Evolutionary conservation across 148 eudicot species (phyloP).

Genomic region (Cornus florida): DNA sequence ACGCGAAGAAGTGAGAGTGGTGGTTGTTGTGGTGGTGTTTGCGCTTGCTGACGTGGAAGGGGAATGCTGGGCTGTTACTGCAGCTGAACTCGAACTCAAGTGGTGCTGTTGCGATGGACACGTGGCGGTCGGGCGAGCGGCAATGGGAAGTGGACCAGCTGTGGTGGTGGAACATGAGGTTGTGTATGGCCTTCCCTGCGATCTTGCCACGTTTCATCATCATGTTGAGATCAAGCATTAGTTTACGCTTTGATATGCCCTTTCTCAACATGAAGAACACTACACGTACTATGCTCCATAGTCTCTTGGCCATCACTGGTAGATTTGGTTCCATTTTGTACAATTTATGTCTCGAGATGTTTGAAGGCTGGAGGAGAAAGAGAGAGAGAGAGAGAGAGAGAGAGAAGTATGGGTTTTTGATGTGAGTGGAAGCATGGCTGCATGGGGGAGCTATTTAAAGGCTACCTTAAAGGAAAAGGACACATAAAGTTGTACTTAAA

Average conservation of each 20-base stretch:
- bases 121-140: background rate
- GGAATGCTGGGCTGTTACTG: constrained; percentile 56
- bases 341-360: background rate
- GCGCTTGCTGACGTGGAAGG: constrained; percentile 35
- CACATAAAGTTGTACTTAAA: background rate
- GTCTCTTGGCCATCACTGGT: constrained; percentile 32
- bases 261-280: constrained; percentile 61
- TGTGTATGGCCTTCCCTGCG: constrained; percentile 54
- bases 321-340: constrained; percentile 51
- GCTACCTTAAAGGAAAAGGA: background rate
- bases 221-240: constrained; percentile 51
- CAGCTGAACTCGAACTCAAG: constrained; percentile 87
- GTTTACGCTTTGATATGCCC: constrained; percentile 54
- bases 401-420: background rate
- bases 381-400: background rate
- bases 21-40: constrained; percentile 4
- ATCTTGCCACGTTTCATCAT: constrained; percentile 63
- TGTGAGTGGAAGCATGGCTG: background rate
- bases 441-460: constrained; percentile 18
- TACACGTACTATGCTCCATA: constrained; percentile 46
- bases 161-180: constrained; percentile 48
- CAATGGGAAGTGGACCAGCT: constrained; percentile 5
- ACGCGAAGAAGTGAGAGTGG: constrained; percentile 7
- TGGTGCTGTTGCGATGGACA: background rate
- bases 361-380: background rate